Base-by-base conservation (phyloP, 345 rosid genomes). In the Ceriops decandra region DNA sequence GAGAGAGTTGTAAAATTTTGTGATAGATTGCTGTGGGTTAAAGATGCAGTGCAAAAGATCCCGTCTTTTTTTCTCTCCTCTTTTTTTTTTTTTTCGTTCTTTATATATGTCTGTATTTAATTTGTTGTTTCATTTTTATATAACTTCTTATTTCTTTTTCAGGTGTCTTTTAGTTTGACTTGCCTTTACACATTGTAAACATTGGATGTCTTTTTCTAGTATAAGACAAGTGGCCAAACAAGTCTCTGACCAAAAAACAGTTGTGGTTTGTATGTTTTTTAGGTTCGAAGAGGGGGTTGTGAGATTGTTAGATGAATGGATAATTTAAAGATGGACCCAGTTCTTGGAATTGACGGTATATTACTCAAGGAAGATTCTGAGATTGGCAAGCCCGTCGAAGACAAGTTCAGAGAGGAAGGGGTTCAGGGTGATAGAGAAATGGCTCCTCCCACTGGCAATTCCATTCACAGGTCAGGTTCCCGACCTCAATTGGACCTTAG, bases 401-500 rank as follows among this genome's bases (percentile, higher is more conserved):
- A 73, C 60, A 81, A 74, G 60, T 76, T 61, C 58, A 76, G 63
- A 72, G 77, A 52, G 75, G 76, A 64, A 77, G 83, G 58, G 75
- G 62, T 36, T 64, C 71, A 62, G 67, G 76, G 81, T 49, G 96
- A 88, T 69, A 85, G 69, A 78, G 90, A 88, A 4, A 93, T 91
- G 98, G 77, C 82, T 80, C 82, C 85, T 74, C 70, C 73, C 51
- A 26, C 79, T 36, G 82, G 84, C 53, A 83, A 51, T 80, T 85
- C 99, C 3, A 90, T 95, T 69, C 92, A 87, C 82, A 78, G 98
- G 69, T 95, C 99, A 0, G 82, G 96, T 79, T 95, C 99, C 52
- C 81, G 99, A 76, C 99, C 99, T 7, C 99, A 87, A 72, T 82
- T 95, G 72, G 99, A 95, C 82, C 87, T 95, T 13, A 91, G 99